Evolutionary conservation across 176 grass and related monocot genomes (phyloP).

Genomic region (Alopecurus myosuroides): DNA sequence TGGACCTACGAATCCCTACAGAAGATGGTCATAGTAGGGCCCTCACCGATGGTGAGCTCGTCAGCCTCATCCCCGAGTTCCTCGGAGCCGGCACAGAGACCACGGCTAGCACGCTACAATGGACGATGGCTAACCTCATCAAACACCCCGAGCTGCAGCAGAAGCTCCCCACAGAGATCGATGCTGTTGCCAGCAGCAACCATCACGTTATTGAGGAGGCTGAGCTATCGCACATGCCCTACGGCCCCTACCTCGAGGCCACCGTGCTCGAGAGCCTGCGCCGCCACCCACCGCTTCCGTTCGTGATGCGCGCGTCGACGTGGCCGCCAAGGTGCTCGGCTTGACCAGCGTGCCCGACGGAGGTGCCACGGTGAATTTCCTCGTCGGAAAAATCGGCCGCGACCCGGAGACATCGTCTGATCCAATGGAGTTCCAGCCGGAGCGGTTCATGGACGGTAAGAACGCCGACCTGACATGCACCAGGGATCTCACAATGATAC

Average conservation of each 20-base stretch:
- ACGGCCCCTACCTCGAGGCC: constrained; percentile 9
- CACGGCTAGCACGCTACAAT: background rate
- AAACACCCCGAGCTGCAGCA: background rate
- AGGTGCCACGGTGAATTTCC: background rate
- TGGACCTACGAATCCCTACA: background rate
- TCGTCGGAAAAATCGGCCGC: constrained; percentile 3
- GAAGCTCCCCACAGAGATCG: background rate
- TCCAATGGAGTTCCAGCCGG: background rate
- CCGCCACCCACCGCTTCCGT: background rate
- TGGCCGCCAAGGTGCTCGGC: background rate
- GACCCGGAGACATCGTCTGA: background rate
- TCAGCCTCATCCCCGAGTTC: no score
- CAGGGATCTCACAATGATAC: background rate
- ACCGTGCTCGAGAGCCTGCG: constrained; percentile 9
- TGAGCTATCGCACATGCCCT: background rate
- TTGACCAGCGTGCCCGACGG: background rate
- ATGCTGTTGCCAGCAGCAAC: background rate
- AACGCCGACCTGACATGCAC: background rate
- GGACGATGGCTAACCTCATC: constrained; percentile 31
- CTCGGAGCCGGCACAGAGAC: no score
- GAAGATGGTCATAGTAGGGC: background rate
- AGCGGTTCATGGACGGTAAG: constrained; percentile 9
- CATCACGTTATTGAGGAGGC: background rate
- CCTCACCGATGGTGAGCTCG: no score
- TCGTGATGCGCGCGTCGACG: background rate